Evolutionary conservation across 2,329 filamentous ascomycete species (phyloP).

Genomic region (Monosporascus sp.): DNA sequence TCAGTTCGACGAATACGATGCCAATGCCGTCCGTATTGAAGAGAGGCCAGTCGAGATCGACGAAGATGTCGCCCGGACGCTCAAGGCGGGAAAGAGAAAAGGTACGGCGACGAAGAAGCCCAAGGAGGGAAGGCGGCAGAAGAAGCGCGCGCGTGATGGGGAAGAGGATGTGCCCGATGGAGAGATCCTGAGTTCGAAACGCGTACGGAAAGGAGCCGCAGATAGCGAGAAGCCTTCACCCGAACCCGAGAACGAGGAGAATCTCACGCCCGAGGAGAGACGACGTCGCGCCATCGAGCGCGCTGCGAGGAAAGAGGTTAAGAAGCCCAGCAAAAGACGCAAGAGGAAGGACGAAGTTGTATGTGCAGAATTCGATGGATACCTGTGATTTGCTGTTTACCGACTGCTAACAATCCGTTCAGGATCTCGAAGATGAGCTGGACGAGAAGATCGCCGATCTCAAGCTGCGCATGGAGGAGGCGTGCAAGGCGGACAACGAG

Average conservation of each 20-base stretch:
- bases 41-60: constrained; percentile 62
- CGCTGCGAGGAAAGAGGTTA: constrained; percentile 82
- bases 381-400: not conserved
- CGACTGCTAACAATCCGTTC: constrained; percentile 5
- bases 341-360: constrained; percentile 86
- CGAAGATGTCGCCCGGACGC: constrained; percentile 57
- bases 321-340: constrained; percentile 68
- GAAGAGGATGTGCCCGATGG: constrained; percentile 43
- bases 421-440: constrained; percentile 86
- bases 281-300: constrained; percentile 78
- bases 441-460: constrained; percentile 86
- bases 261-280: constrained; percentile 77
- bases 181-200: constrained; percentile 41
- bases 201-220: constrained; percentile 37
- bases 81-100: constrained; percentile 62
- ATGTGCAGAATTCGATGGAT: constrained; percentile 28
- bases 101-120: constrained; percentile 66
- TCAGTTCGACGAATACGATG: constrained; percentile 66
- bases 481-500: constrained; percentile 79
- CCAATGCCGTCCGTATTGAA: constrained; percentile 57
- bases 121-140: constrained; percentile 65
- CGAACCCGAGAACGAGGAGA: constrained; percentile 68
- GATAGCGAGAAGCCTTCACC: constrained; percentile 46
- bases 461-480: constrained; percentile 83
- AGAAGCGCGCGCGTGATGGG: constrained; percentile 54